phyloP scores from a whole-genome alignment of 1,139 yeast species.

The Hemisphaericaspora xylanilytica region DNA sequence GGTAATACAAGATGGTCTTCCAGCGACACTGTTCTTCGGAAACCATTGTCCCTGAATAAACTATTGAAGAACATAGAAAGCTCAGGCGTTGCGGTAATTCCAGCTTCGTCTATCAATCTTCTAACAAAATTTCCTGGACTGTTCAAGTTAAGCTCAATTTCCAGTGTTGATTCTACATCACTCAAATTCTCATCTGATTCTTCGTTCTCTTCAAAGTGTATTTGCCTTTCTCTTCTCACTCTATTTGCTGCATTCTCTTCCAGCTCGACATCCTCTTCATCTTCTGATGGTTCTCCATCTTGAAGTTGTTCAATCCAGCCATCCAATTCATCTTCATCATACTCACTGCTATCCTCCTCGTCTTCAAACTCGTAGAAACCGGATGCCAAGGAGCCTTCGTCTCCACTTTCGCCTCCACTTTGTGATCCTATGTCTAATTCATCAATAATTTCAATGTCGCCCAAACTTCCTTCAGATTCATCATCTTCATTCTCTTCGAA shows the following conservation, averaged over 20 bases:
- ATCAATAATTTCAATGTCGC: conserved; percentile 43
- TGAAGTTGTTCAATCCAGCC: conserved; percentile 47
- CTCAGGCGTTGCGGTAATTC: conserved; percentile 14
- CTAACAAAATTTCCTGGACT: conserved; percentile 10
- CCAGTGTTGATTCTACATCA: conserved; percentile 24
- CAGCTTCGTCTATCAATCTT: conserved; percentile 14
- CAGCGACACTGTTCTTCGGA: conserved; percentile 17
- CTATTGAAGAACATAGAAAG: conserved; percentile 16
- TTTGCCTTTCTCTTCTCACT: conserved; percentile 10
- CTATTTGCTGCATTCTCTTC: conserved; percentile 12
- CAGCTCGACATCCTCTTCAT: conserved; percentile 12
- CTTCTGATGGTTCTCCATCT: conserved; percentile 21
- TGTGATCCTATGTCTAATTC: conserved; percentile 34
- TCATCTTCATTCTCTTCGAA: conserved; percentile 21
- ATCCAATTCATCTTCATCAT: conserved; percentile 43
- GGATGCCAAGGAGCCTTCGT: conserved; percentile 19
- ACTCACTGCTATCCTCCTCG: conserved; percentile 31
- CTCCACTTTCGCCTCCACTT: conserved; percentile 30
- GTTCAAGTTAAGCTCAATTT: conserved; percentile 19
- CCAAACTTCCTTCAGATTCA: conserved; percentile 23
- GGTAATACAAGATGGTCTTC: conserved; percentile 13
- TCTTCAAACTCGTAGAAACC: conserved; percentile 32
- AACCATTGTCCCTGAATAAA: conserved; percentile 16
- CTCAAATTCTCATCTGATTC: conserved; percentile 20
- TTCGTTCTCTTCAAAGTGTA: conserved; percentile 16